Percentiles rank a stretch among this genome's conserved stretches.
These are phyloP conservation scores for Lepidium campestre DNA, from an alignment of 441 rosid genomes.

Conservation along the genomic window DNA sequence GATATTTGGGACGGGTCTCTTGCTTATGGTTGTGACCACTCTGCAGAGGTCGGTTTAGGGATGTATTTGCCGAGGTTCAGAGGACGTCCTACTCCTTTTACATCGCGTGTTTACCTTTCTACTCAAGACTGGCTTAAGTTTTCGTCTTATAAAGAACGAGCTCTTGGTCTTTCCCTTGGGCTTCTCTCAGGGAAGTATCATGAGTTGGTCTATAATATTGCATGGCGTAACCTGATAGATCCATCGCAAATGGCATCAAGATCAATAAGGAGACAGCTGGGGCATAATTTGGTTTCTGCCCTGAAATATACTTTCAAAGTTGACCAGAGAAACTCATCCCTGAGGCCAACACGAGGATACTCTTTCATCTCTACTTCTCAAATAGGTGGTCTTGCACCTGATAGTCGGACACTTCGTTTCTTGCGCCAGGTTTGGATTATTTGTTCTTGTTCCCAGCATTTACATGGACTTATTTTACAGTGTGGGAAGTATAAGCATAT, in stretches of 20 bases:
- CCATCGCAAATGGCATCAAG: conserved; percentile 64
- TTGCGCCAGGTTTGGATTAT: conserved; percentile 62
- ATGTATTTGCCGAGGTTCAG: conserved; percentile 71
- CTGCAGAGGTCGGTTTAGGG: conserved; percentile 79
- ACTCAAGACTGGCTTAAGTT: conserved; percentile 89
- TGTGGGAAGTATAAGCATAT: background rate
- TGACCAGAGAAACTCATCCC: conserved; percentile 68
- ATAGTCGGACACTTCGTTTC: conserved; percentile 72
- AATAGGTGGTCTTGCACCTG: conserved; percentile 88
- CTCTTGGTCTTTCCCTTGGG: conserved; percentile 81
- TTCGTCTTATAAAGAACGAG: conserved; percentile 75
- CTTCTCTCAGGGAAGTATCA: conserved; percentile 63
- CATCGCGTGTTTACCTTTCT: conserved; percentile 58
- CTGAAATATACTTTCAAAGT: conserved; percentile 68
- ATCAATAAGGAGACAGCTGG: conserved; percentile 80
- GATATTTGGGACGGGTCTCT: conserved; percentile 89
- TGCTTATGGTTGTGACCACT: conserved; percentile 73
- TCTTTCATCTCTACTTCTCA: conserved; percentile 75
- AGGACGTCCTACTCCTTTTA: conserved; percentile 54
- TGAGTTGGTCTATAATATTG: conserved; percentile 66
- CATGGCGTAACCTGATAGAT: conserved; percentile 79
- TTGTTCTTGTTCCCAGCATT: conserved; percentile 2
- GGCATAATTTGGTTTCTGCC: conserved; percentile 74
- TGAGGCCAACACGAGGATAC: conserved; percentile 84
- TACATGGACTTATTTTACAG: background rate